Evolutionary conservation across 768 basidiomycete species (phyloP).

Genomic region (Suillus hirtellus): DNA sequence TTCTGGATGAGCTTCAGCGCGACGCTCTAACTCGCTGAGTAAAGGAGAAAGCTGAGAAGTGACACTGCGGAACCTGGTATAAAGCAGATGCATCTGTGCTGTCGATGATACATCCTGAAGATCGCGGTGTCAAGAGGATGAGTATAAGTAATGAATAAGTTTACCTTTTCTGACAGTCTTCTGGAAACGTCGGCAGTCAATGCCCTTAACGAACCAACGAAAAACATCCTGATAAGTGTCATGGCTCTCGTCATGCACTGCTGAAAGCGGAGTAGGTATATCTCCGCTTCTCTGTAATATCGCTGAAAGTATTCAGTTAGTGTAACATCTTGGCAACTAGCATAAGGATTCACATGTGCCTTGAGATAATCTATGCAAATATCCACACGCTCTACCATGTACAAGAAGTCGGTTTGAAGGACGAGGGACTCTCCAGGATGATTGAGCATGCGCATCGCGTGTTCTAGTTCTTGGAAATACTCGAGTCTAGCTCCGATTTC

Average conservation of each 20-base stretch:
- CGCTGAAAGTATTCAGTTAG: constrained; percentile 48
- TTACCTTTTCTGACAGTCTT: constrained; percentile 73
- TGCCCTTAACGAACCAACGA: constrained; percentile 79
- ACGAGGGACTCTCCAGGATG: constrained; percentile 92
- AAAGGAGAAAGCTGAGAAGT: constrained; percentile 74
- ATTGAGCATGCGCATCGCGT: constrained; percentile 91
- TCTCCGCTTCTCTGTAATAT: constrained; percentile 88
- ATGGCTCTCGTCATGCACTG: constrained; percentile 98
- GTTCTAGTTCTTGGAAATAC: constrained; percentile 94
- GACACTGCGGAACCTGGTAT: constrained; percentile 81
- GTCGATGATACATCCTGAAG: constrained; percentile 73
- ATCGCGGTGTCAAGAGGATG: constrained; percentile 9
- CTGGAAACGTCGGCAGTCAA: constrained; percentile 77
- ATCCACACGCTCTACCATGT: constrained; percentile 95
- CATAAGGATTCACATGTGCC: constrained; percentile 61
- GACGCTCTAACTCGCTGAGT: constrained; percentile 81
- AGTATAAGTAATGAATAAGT: not conserved
- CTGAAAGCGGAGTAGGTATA: constrained; percentile 95
- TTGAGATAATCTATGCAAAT: constrained; percentile 91
- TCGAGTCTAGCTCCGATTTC: constrained; percentile 80
- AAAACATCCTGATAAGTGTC: constrained; percentile 98
- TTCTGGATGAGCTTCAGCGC: constrained; percentile 75
- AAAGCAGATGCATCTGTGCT: constrained; percentile 82
- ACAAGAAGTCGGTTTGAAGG: constrained; percentile 86
- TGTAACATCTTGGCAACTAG: not conserved